Evolutionary conservation across 352 stramenopile species (phyloP).

Genomic region (Hyaloperonospora brassicae): DNA sequence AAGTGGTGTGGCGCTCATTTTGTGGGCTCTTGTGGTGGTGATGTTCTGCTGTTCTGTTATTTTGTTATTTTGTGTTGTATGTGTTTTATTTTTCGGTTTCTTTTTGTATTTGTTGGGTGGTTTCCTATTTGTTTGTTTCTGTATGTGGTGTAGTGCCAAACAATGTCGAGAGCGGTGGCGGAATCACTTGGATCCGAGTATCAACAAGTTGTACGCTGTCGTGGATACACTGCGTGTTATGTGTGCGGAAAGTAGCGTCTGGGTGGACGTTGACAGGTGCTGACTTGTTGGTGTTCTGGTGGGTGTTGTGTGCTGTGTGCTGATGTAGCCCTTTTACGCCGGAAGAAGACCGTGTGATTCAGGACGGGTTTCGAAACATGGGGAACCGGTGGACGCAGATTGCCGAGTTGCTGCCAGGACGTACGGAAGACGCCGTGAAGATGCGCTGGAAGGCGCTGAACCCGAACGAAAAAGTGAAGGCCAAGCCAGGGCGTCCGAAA

Average conservation of each 20-base stretch:
- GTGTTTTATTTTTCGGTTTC: too few species aligned
- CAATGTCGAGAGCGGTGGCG: slow-evolving; percentile 94
- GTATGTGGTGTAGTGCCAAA: slow-evolving; percentile 61
- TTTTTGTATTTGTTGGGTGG: too few species aligned
- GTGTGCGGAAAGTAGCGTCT: neutral
- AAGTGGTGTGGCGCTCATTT: neutral
- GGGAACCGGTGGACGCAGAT: slow-evolving; percentile 95
- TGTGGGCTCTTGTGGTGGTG: too few species aligned
- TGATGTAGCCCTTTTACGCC: slow-evolving; percentile 59
- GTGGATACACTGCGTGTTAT: neutral
- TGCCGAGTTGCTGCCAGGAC: slow-evolving; percentile 73
- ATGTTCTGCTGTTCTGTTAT: too few species aligned
- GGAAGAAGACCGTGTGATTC: slow-evolving; percentile 91
- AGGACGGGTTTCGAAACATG: slow-evolving; percentile 84
- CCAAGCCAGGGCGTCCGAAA: slow-evolving; percentile 52
- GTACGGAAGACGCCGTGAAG: slow-evolving; percentile 85
- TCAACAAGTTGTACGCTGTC: slow-evolving; percentile 68
- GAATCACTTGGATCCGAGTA: slow-evolving; percentile 93
- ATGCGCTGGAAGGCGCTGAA: slow-evolving; percentile 73
- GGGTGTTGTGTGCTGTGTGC: slow-evolving; percentile 1
- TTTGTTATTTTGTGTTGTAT: neutral
- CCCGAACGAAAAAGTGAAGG: slow-evolving; percentile 49
- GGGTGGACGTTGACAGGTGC: neutral
- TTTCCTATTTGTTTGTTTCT: neutral
- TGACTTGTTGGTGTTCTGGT: neutral